phyloP scores from a whole-genome alignment of 2,329 filamentous ascomycete genomes.

The Daldinia eschscholtzii region DNA sequence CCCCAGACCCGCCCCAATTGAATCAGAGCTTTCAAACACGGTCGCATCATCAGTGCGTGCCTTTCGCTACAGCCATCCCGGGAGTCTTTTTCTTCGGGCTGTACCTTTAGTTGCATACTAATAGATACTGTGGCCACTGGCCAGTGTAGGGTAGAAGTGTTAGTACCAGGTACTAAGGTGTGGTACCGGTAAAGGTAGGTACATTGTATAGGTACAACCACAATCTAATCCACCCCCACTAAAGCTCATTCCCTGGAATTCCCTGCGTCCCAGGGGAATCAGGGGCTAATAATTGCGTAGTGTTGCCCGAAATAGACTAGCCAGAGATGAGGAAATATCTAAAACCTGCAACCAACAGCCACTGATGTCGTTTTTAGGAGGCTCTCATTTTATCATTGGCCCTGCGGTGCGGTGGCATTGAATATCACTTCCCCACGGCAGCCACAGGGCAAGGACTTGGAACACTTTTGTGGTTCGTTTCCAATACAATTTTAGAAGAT shows the following conservation, averaged over 20 bases:
- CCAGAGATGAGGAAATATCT: constrained; percentile 16
- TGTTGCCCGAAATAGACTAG: constrained; percentile 26
- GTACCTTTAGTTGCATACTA: not conserved
- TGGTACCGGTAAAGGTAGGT: constrained; percentile 9
- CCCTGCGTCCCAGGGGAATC: constrained; percentile 36
- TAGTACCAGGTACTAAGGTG: too few species aligned
- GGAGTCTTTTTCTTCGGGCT: not conserved
- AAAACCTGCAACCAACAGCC: constrained; percentile 38
- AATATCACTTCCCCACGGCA: constrained; percentile 23
- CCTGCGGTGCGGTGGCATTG: constrained; percentile 1
- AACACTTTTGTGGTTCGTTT: constrained; percentile 28
- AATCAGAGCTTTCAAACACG: constrained; percentile 40
- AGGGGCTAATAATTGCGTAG: constrained; percentile 39
- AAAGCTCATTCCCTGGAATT: constrained; percentile 40
- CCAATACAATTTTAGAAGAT: constrained; percentile 33
- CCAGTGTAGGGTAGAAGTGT: not conserved
- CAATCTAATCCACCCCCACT: constrained; percentile 33
- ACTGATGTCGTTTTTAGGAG: constrained; percentile 39
- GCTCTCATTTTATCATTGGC: constrained; percentile 39
- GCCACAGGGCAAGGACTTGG: constrained; percentile 29
- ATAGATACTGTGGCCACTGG: not conserved
- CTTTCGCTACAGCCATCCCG: constrained; percentile 12
- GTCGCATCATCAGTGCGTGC: constrained; percentile 40
- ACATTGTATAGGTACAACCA: constrained; percentile 19
- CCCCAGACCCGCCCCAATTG: constrained; percentile 42